Conservation (phyloP, 768 basidiomycete genomes). For the Coprinellus aureogranulatus region DNA sequence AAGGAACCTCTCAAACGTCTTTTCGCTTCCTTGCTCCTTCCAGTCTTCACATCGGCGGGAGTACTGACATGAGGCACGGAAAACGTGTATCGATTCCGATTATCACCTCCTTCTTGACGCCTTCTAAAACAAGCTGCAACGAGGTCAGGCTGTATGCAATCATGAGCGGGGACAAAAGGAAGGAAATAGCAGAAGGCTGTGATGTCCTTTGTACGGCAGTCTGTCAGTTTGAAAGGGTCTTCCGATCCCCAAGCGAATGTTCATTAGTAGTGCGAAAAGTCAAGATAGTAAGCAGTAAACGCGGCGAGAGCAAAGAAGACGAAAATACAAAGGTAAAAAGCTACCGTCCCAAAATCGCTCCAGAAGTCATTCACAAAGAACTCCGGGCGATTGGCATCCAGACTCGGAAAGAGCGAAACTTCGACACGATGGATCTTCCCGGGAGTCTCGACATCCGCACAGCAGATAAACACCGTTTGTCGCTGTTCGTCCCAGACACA, state of each 20-base stretch:
- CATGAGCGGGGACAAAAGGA: background rate
- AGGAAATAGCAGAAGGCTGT: background rate
- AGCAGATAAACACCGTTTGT: slow-evolving; percentile 75
- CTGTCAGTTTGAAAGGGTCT: background rate
- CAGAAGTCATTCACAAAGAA: slow-evolving; percentile 65
- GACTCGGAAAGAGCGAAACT: slow-evolving; percentile 56
- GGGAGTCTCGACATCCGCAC: slow-evolving; percentile 36
- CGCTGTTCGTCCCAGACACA: slow-evolving; percentile 59
- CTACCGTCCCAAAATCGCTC: slow-evolving; percentile 46
- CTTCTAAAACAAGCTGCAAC: background rate
- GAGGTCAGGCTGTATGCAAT: background rate
- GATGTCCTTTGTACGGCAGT: background rate
- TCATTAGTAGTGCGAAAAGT: background rate
- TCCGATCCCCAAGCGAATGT: background rate
- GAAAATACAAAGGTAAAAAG: background rate
- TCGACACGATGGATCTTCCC: slow-evolving; percentile 47
- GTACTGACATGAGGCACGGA: background rate
- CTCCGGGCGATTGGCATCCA: slow-evolving; percentile 30
- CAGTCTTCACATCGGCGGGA: background rate
- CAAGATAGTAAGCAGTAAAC: background rate
- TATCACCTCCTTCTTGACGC: background rate
- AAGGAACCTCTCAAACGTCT: background rate
- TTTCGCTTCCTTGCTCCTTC: background rate
- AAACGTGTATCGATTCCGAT: background rate
- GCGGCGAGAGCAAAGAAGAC: background rate